Evolutionary conservation across 768 basidiomycete species (phyloP).

Genomic region (Mrakia blollopis): DNA sequence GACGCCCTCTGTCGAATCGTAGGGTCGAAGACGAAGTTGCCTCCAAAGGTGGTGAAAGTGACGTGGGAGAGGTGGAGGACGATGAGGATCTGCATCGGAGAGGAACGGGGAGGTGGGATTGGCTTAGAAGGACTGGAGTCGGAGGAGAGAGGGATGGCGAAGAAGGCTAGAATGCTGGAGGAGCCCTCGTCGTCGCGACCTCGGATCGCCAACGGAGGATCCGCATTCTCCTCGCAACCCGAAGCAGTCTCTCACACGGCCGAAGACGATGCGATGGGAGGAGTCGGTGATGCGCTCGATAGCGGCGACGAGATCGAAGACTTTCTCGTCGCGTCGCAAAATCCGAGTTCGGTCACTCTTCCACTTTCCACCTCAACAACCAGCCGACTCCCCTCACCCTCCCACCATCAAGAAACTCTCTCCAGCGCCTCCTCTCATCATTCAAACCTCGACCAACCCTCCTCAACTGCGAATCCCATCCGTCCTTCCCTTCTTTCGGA

Average conservation of each 20-base stretch:
- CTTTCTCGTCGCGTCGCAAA: neutral
- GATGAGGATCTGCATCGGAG: neutral
- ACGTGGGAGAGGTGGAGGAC: neutral
- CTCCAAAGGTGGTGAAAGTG: neutral
- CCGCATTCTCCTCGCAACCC: neutral
- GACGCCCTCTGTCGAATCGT: neutral
- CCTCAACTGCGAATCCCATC: too few species aligned
- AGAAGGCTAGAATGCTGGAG: neutral
- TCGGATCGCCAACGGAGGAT: neutral
- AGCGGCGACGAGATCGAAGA: neutral
- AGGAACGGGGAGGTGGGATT: neutral
- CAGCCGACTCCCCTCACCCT: neutral
- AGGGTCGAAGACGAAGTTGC: neutral
- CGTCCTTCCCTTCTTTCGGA: too few species aligned
- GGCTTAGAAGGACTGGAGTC: neutral
- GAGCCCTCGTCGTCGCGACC: neutral
- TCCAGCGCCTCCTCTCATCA: too few species aligned
- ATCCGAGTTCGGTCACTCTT: neutral
- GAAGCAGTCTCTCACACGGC: neutral
- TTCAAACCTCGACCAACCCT: too few species aligned
- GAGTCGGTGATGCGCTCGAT: neutral
- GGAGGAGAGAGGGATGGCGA: neutral
- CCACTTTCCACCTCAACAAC: neutral
- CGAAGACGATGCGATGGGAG: neutral
- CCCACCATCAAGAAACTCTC: neutral